These are phyloP conservation scores for Aspergillus hiratsukae DNA, from an alignment of 2,329 filamentous ascomycete species.

Conservation along the genomic window DNA sequence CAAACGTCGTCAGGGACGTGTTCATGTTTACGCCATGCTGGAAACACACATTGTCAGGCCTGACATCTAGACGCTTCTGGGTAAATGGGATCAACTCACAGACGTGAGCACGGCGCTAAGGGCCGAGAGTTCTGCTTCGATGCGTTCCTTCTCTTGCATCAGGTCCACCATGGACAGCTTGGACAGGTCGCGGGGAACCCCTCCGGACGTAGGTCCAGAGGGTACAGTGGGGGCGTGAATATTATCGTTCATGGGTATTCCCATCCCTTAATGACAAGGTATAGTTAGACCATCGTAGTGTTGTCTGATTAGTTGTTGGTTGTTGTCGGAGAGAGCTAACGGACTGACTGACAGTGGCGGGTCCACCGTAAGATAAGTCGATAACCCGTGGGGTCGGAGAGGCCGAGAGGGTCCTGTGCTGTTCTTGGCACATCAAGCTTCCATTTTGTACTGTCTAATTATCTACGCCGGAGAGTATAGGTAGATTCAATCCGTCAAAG, in stretches of 20 bases:
- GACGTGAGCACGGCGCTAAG: constrained; percentile 83
- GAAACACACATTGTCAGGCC: constrained; percentile 13
- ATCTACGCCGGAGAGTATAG: neutral
- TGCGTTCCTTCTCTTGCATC: constrained; percentile 73
- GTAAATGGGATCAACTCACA: constrained; percentile 47
- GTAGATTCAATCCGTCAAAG: neutral
- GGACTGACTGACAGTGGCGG: neutral
- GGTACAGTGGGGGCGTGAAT: constrained; percentile 67
- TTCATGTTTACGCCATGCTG: constrained; percentile 93
- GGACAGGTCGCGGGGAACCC: constrained; percentile 55
- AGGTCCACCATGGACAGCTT: constrained; percentile 72
- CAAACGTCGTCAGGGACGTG: constrained; percentile 76
- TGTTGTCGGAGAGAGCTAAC: neutral
- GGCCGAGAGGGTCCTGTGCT: neutral
- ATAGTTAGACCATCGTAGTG: neutral
- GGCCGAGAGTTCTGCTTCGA: constrained; percentile 83
- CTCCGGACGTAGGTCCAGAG: constrained; percentile 68
- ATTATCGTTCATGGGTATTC: constrained; percentile 58
- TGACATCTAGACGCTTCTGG: neutral
- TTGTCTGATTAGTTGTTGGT: neutral
- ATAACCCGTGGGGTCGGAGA: neutral
- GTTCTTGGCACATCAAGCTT: constrained; percentile 3
- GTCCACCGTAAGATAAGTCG: neutral
- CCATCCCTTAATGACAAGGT: constrained; percentile 39
- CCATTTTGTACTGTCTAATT: neutral